Conservation (phyloP, 176 grass and related monocot species). For the Aegilops sharonensis region DNA sequence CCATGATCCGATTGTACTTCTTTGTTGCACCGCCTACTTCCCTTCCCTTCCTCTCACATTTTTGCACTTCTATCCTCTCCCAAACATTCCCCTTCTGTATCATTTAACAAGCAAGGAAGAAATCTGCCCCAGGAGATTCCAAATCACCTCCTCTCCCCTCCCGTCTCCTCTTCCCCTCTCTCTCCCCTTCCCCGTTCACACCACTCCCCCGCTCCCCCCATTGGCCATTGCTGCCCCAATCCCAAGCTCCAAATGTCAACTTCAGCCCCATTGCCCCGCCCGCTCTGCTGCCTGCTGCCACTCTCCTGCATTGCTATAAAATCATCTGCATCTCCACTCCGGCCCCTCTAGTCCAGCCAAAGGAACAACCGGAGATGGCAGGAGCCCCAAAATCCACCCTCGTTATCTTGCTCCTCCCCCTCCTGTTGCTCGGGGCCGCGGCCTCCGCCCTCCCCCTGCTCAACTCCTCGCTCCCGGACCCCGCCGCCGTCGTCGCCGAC, state of each 20-base stretch:
- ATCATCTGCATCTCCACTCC: conserved; percentile 22
- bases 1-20: background rate
- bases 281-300: conserved; percentile 8
- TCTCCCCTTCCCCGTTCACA: background rate
- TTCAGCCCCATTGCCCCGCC: background rate
- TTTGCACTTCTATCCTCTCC: background rate
- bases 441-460: conserved; percentile 23
- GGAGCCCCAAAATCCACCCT: conserved; percentile 4
- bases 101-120: conserved; percentile 48
- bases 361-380: conserved; percentile 25
- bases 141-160: conserved; percentile 13
- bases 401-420: conserved; percentile 24
- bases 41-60: background rate
- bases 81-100: background rate
- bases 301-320: conserved; percentile 43
- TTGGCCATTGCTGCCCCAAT: conserved; percentile 24
- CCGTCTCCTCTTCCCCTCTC: background rate
- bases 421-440: conserved; percentile 2
- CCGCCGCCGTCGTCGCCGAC: conserved; percentile 54
- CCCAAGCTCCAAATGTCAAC: conserved; percentile 34
- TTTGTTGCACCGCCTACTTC: background rate
- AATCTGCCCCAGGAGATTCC: conserved; percentile 43
- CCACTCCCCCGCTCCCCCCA: background rate
- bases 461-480: conserved; percentile 46
- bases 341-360: background rate